These are phyloP conservation scores for Salix dunnii DNA, from an alignment of 345 rosid genomes.

Conservation along the genomic window DNA sequence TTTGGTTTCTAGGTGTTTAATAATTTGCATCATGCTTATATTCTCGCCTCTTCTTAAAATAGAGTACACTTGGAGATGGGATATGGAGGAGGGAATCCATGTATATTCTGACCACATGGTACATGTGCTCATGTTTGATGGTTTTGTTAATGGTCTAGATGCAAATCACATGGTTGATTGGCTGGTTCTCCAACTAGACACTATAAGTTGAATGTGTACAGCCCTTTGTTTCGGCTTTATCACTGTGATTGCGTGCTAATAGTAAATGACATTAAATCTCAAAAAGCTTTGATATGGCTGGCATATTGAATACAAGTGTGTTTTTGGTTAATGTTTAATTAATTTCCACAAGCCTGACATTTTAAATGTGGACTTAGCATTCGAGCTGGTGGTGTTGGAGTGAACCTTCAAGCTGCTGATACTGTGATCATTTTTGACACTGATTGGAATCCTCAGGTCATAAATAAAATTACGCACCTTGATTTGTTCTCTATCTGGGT, in stretches of 20 bases:
- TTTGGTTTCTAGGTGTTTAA: neutral
- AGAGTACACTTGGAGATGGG: neutral
- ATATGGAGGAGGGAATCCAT: neutral
- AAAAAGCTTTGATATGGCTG: neutral
- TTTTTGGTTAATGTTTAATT: neutral
- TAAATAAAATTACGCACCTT: conserved; percentile 17
- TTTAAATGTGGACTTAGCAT: conserved; percentile 44
- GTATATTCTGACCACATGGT: neutral
- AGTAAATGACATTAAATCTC: neutral
- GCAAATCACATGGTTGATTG: neutral
- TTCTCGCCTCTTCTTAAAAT: neutral
- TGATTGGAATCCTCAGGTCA: conserved; percentile 96
- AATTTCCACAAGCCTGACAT: conserved; percentile 17
- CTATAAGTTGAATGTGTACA: neutral
- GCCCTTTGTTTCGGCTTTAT: neutral
- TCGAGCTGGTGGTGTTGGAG: conserved; percentile 98
- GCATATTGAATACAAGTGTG: neutral
- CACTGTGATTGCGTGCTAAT: neutral
- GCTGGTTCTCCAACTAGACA: neutral
- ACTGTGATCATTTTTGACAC: conserved; percentile 92
- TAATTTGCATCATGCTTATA: too few species aligned
- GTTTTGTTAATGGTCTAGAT: neutral
- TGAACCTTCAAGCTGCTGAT: conserved; percentile 96
- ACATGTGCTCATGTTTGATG: neutral
- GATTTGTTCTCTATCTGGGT: neutral